A percentile compares a stretch with the other conserved stretches of the same genome.
phyloP scores from a whole-genome alignment of 768 basidiomycete genomes.

The Boletus subcaerulescens region DNA sequence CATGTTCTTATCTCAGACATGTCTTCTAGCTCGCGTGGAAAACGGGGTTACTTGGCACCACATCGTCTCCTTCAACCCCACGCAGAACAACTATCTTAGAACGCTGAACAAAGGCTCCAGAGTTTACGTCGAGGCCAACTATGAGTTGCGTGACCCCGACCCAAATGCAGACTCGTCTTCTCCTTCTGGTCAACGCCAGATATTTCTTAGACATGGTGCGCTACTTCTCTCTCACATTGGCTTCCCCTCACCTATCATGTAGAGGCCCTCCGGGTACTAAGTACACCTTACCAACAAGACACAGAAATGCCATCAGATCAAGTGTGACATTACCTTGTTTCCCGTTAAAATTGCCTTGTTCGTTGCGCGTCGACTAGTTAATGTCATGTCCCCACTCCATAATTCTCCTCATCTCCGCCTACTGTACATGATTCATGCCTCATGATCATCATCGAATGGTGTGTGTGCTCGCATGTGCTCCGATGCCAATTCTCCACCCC shows the following conservation, averaged over 20 bases:
- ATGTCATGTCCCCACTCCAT: not conserved
- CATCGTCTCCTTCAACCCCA: constrained; percentile 67
- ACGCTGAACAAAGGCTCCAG: constrained; percentile 65
- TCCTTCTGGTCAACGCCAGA: constrained; percentile 73
- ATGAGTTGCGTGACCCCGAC: constrained; percentile 73
- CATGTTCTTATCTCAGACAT: not conserved
- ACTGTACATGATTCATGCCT: constrained; percentile 28
- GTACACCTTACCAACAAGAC: constrained; percentile 27
- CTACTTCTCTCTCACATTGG: not conserved
- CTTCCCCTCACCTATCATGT: constrained; percentile 8
- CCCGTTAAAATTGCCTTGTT: not conserved
- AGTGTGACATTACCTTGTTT: constrained; percentile 6
- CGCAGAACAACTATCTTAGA: constrained; percentile 59
- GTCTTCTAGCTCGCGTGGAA: constrained; percentile 47
- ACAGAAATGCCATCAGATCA: constrained; percentile 18
- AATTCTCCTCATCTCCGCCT: not conserved
- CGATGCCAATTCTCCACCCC: constrained; percentile 36
- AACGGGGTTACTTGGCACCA: constrained; percentile 70
- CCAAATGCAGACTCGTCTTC: constrained; percentile 61
- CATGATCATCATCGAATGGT: constrained; percentile 40
- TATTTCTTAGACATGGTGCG: constrained; percentile 78
- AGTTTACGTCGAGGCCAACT: constrained; percentile 81
- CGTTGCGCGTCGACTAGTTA: not conserved
- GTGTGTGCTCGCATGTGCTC: constrained; percentile 36
- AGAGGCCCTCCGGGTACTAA: constrained; percentile 57